These are phyloP conservation scores for Chamaenerion angustifolium DNA, from an alignment of 345 rosid species.

Conservation along the genomic window DNA sequence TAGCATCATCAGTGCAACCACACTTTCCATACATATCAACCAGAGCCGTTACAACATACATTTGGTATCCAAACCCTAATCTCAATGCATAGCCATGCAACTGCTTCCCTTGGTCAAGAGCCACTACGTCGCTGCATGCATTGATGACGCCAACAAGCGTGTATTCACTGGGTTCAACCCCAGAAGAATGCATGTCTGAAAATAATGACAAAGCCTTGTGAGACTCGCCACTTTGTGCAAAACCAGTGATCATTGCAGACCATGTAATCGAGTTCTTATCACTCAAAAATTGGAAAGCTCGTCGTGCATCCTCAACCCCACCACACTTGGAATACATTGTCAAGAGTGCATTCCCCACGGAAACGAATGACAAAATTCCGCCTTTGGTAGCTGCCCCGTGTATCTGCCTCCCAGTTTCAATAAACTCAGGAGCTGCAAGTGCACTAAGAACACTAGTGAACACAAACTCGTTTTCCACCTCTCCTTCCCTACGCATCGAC, in stretches of 20 bases:
- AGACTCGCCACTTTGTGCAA: constrained; percentile 49
- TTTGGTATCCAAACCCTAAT: constrained; percentile 45
- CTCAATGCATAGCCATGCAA: constrained; percentile 46
- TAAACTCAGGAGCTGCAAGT: constrained; percentile 27
- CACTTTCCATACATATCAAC: constrained; percentile 57
- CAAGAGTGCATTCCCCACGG: constrained; percentile 54
- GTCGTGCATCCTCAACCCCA: constrained; percentile 25
- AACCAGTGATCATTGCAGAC: constrained; percentile 86
- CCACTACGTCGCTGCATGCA: constrained; percentile 57
- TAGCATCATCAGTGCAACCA: constrained; percentile 39
- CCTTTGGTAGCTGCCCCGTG: constrained; percentile 37
- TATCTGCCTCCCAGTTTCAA: constrained; percentile 30
- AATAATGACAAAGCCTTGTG: constrained; percentile 26
- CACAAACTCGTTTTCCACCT: constrained; percentile 44
- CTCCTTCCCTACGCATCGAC: constrained; percentile 24
- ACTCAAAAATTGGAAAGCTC: constrained; percentile 42
- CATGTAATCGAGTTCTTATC: constrained; percentile 65
- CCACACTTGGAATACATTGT: constrained; percentile 41
- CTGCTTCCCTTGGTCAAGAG: constrained; percentile 57
- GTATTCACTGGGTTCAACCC: constrained; percentile 47
- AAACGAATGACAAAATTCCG: constrained; percentile 25
- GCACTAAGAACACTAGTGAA: constrained; percentile 59
- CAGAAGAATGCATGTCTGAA: constrained; percentile 49
- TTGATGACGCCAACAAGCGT: constrained; percentile 70
- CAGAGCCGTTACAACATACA: constrained; percentile 36